A percentile compares a stretch with the other conserved stretches of the same genome.
These are phyloP conservation scores for barrel medic (Medicago truncatula) DNA, from an alignment of 306 rosid genomes.

Conservation along the genomic window DNA sequence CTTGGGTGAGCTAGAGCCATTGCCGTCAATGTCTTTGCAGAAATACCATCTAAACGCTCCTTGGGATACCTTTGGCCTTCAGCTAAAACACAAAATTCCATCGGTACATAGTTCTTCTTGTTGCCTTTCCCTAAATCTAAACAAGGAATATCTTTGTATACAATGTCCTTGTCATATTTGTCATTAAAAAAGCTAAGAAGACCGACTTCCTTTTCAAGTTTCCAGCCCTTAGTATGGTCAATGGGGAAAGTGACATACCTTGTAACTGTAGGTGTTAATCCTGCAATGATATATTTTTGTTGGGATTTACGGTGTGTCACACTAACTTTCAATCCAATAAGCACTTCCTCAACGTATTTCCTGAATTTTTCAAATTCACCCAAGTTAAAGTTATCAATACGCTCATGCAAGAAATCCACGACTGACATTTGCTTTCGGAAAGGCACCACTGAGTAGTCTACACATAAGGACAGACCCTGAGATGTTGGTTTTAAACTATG, in stretches of 20 bases:
- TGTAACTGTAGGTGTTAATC: slow-evolving; percentile 50
- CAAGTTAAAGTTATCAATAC: slow-evolving; percentile 47
- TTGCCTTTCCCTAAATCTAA: slow-evolving; percentile 68
- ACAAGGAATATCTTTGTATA: slow-evolving; percentile 66
- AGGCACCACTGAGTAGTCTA: slow-evolving; percentile 80
- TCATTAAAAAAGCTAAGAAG: slow-evolving; percentile 63
- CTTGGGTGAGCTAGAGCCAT: slow-evolving; percentile 55
- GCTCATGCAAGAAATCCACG: slow-evolving; percentile 57
- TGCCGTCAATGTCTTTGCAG: slow-evolving; percentile 50
- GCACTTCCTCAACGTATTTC: slow-evolving; percentile 42
- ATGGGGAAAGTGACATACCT: slow-evolving; percentile 53
- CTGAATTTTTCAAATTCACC: slow-evolving; percentile 47
- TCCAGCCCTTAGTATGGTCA: slow-evolving; percentile 49
- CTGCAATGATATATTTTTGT: slow-evolving; percentile 54
- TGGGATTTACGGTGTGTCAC: slow-evolving; percentile 72
- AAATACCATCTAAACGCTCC: slow-evolving; percentile 51
- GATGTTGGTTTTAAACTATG: slow-evolving; percentile 65
- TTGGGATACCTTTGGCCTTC: slow-evolving; percentile 78
- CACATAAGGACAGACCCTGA: slow-evolving; percentile 69
- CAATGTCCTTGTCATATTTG: slow-evolving; percentile 57
- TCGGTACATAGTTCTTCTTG: slow-evolving; percentile 63
- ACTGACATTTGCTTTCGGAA: slow-evolving; percentile 61
- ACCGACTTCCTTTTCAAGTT: slow-evolving; percentile 41
- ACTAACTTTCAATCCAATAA: slow-evolving; percentile 62
- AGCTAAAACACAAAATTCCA: slow-evolving; percentile 77